Conservation (phyloP, 768 basidiomycete genomes). For the Mycena crocata region DNA sequence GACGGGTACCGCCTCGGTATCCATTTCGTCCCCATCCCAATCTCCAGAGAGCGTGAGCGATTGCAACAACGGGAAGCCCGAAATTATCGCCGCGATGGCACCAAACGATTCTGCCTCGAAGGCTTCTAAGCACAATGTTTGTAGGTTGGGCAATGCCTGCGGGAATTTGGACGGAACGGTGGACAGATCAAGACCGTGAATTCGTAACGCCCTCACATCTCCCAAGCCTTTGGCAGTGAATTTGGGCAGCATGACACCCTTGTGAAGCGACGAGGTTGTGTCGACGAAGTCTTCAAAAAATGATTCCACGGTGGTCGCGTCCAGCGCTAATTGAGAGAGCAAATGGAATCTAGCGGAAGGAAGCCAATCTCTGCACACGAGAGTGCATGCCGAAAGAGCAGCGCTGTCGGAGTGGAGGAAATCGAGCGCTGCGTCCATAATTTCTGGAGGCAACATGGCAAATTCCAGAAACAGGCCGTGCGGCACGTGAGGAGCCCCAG, state of each 20-base stretch:
- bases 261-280: background rate
- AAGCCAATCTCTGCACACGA: constrained; percentile 13
- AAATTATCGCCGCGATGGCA: background rate
- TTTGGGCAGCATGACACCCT: background rate
- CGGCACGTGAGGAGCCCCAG: no score
- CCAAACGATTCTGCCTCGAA: constrained; percentile 8
- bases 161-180: background rate
- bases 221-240: background rate
- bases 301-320: background rate
- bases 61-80: background rate
- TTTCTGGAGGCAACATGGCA: background rate
- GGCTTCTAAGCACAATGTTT: background rate
- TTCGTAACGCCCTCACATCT: constrained; percentile 4
- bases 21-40: constrained; percentile 3
- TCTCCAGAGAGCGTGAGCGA: constrained; percentile 6
- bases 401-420: background rate
- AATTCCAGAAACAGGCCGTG: no score
- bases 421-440: background rate
- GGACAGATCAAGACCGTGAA: constrained; percentile 7
- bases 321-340: background rate
- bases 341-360: constrained; percentile 14
- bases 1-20: background rate
- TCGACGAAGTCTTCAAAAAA: background rate
- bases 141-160: background rate
- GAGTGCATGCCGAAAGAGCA: background rate